Conservation (phyloP, 108 stramenopile species). For the Stephanodiscus minutulus region DNA sequence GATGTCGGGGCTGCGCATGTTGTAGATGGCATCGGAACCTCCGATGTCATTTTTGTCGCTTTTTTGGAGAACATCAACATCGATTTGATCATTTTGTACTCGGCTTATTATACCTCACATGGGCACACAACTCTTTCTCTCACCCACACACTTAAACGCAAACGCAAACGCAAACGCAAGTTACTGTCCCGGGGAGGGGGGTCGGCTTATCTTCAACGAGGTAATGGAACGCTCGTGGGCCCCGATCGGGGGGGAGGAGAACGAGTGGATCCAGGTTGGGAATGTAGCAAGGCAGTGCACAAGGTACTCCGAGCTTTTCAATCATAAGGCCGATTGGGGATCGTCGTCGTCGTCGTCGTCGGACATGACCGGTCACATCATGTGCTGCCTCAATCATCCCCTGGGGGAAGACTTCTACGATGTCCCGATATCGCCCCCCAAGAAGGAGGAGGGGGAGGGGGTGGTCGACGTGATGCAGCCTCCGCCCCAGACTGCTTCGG, state of each 20-base stretch:
- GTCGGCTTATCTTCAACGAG: slow-evolving; percentile 20
- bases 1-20: background rate
- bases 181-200: slow-evolving; percentile 29
- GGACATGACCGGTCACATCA: slow-evolving; percentile 36
- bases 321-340: slow-evolving; percentile 9
- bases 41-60: background rate
- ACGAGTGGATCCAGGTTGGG: slow-evolving; percentile 46
- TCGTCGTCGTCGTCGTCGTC: background rate
- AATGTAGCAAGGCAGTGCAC: slow-evolving; percentile 22
- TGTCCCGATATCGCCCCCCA: background rate
- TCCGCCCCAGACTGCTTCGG: background rate
- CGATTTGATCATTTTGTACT: no score
- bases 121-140: background rate
- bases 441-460: slow-evolving; percentile 1
- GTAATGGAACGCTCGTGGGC: slow-evolving; percentile 29
- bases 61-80: no score
- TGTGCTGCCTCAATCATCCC: slow-evolving; percentile 19
- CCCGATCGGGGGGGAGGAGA: slow-evolving; percentile 10
- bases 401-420: slow-evolving; percentile 4
- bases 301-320: background rate
- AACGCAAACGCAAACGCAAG: no score
- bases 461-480: background rate
- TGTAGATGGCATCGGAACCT: background rate
- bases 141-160: background rate
- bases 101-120: no score